Conservation (phyloP, 1,284 basidiomycete species). For the Taiwanofungus camphoratus region DNA sequence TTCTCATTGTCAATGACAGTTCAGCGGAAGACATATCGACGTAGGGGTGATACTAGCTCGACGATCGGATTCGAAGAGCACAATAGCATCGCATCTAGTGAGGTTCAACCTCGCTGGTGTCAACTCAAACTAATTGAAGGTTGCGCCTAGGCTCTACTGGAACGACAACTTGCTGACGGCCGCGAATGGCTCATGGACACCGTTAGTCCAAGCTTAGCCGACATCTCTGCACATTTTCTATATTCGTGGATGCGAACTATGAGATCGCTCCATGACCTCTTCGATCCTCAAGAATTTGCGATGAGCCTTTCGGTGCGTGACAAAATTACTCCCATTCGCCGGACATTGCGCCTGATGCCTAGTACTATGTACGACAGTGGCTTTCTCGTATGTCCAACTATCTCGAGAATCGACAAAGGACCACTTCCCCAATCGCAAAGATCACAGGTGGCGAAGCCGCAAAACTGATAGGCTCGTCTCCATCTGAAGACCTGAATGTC, state of each 20-base stretch:
- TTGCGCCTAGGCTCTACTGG: constrained; percentile 34
- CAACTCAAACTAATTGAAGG: not conserved
- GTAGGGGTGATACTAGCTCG: constrained; percentile 28
- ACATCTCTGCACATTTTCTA: constrained; percentile 45
- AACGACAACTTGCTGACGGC: constrained; percentile 50
- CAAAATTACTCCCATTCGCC: not conserved
- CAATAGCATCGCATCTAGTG: constrained; percentile 38
- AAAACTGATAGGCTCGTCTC: constrained; percentile 32
- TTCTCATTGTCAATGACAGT: constrained; percentile 41
- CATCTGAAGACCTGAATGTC: constrained; percentile 32
- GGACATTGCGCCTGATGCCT: too few species aligned
- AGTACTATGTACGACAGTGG: constrained; percentile 34
- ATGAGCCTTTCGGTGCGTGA: constrained; percentile 35
- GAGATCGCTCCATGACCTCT: constrained; percentile 30
- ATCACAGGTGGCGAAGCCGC: constrained; percentile 41
- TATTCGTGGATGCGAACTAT: constrained; percentile 38
- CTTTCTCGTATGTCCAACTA: constrained; percentile 33
- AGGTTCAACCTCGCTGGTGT: constrained; percentile 7
- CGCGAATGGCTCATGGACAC: constrained; percentile 57
- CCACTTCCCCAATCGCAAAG: constrained; percentile 18
- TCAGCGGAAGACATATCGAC: constrained; percentile 45
- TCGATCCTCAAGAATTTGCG: constrained; percentile 36
- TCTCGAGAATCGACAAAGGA: constrained; percentile 28
- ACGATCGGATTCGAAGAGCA: constrained; percentile 29
- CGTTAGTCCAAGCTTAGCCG: constrained; percentile 41